Evolutionary conservation across 805 yeast species (phyloP).

Genomic region (Saccharomycopsis schoenii): DNA sequence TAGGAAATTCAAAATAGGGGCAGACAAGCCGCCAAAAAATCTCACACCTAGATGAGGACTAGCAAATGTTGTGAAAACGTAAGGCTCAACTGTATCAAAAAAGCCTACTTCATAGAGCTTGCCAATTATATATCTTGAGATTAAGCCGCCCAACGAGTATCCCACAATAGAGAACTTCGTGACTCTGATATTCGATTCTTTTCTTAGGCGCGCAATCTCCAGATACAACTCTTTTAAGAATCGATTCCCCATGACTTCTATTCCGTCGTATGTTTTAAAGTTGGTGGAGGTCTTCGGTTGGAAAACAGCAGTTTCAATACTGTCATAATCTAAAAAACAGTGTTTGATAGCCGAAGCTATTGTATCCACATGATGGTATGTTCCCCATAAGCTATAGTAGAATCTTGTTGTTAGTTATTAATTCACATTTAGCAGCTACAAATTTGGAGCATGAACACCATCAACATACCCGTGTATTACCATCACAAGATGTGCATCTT

Average conservation of each 20-base stretch:
- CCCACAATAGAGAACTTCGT: conserved; percentile 72
- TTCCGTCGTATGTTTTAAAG: conserved; percentile 78
- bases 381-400: conserved; percentile 46
- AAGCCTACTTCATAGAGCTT: conserved; percentile 44
- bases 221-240: conserved; percentile 54
- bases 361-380: conserved; percentile 45
- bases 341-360: conserved; percentile 34
- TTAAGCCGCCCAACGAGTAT: conserved; percentile 82
- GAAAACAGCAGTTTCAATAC: conserved; percentile 35
- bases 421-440: neutral
- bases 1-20: conserved; percentile 32
- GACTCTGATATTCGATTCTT: conserved; percentile 26
- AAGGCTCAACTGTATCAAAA: conserved; percentile 52
- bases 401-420: neutral
- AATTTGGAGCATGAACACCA: too few species aligned
- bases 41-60: conserved; percentile 66
- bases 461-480: neutral
- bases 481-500: neutral
- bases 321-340: conserved; percentile 27
- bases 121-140: conserved; percentile 76
- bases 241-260: conserved; percentile 60
- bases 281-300: conserved; percentile 55
- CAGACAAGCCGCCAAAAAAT: conserved; percentile 33
- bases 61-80: conserved; percentile 58
- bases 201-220: conserved; percentile 30